Evolutionary conservation across 768 basidiomycete species (phyloP).

Genomic region (Brasilioporus rufonigricans): DNA sequence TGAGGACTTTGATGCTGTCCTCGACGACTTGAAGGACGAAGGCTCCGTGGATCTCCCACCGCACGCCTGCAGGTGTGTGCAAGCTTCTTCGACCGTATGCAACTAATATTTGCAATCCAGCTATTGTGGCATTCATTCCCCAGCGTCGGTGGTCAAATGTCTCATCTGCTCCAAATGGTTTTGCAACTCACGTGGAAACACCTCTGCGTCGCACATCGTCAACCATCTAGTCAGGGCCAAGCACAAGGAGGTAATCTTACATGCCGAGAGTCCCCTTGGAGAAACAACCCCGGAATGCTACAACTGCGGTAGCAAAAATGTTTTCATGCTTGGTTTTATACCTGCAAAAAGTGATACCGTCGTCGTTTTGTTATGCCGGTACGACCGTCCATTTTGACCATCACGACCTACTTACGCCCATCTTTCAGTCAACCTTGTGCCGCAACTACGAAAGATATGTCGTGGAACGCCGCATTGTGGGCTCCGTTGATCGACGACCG

Average conservation of each 20-base stretch:
- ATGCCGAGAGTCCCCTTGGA: conserved; percentile 91
- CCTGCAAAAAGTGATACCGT: conserved; percentile 99
- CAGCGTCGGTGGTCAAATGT: conserved; percentile 95
- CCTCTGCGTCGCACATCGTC: conserved; percentile 97
- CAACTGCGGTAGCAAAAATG: conserved; percentile 98
- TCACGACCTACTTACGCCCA: not conserved
- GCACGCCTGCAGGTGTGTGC: conserved; percentile 93
- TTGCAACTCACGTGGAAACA: conserved; percentile 97
- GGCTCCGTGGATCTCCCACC: conserved; percentile 75
- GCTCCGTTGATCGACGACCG: conserved; percentile 98
- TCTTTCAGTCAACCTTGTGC: conserved; percentile 89
- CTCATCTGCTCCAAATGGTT: conserved; percentile 94
- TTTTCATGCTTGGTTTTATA: conserved; percentile 99
- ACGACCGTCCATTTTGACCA: conserved; percentile 22
- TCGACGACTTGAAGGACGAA: conserved; percentile 89
- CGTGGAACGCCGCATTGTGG: conserved; percentile 98
- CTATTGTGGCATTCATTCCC: conserved; percentile 98
- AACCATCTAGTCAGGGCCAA: conserved; percentile 99
- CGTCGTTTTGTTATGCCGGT: conserved; percentile 96
- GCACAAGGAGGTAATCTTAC: conserved; percentile 97
- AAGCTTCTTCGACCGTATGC: conserved; percentile 1
- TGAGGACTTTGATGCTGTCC: conserved; percentile 86
- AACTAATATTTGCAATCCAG: conserved; percentile 39
- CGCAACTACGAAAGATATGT: conserved; percentile 94
- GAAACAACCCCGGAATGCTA: conserved; percentile 99